Evolutionary conservation across 2,329 filamentous ascomycete species (phyloP), one percentile per base, ranked within the genome.

Genomic region (Spiromastix sp.): DNA sequence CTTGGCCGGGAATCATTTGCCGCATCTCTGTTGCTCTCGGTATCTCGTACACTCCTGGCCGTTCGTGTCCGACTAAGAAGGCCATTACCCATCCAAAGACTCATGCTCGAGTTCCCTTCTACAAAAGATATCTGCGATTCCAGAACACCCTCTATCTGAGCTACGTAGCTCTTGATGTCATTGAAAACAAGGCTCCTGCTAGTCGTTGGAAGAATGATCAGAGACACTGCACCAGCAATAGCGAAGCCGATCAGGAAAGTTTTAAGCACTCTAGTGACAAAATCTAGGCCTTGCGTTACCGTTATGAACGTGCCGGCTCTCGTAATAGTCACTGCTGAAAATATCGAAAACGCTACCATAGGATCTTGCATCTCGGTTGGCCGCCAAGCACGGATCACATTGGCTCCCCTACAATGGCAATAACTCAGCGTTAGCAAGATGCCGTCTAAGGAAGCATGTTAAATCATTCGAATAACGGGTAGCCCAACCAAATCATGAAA

Each of bases 211-310:
- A 83, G 57, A 2, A 86, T 60, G 4, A 85, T 54, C 0, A 85
- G 54, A 9, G 75, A 78, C 1, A 81, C 73, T 0, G 57, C 77
- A 0, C 73, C 68, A 0, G 76, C 68, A 32, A 85, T 63, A 0
- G 60, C 79, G 48, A 82, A 75, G 0, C 77, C 81, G 3, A 73
- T 69, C 22, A 85, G 57, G 50, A 85, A 83, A 1, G 70, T 64
- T 16, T 70, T 61, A 4, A 84, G 49, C 2, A 85, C 55, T 24
- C 65, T 58, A 27, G 57, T 57, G 2, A 79, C 36, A 20, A 53
- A 56, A 15, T 35, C 37, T 2, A 57, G 33, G 0, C 52, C 53
- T 10, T 49, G 47, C 2, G 45, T 34, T 6, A 56, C 32, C 1
- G 42, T 46, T 13, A 41, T 55, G 30, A 85, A 73, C 2, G 55